Base-by-base conservation (phyloP, 345 rosid species). In the Syzygium grande region DNA sequence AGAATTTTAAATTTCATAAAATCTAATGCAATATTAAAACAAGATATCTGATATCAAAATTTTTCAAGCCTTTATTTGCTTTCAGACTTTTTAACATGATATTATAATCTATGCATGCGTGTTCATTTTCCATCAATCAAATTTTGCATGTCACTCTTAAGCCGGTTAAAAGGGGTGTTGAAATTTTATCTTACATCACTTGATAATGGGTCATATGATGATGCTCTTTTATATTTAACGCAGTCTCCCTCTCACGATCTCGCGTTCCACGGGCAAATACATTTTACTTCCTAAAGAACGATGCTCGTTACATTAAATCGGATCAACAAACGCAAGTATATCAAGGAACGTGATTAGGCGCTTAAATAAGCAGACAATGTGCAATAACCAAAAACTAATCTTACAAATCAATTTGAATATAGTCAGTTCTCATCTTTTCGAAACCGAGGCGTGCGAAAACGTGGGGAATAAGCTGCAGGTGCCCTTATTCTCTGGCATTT, bases 21-120 rank as follows among this genome's bases (percentile, higher is more conserved):
- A 25, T 58, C 0, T 58, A 15, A 11, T 5, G 0, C 4, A 0
- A 58, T 5, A 58, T 11, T 4, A 1, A 11, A 25, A 0, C 5
- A 9, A 58, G 2, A 25, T 0, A 0, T 25, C 0, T 4, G 0
- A 25, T 58, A 4, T 25, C 6, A 16, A 0, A 15, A 2, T 8
- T 30, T 16, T 65, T 3, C 5, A 7, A 3, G 2, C 1, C 11
- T 2, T 3, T 30, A 30, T 30, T 30, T 65, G 2, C 5, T 1
- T 30, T 65, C 1, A 8, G 13, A 65, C 11, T 15, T 29, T 1
- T 1, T 58, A 10, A 10, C 6, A 4, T 0, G 14, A 43, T 43
- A 43, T 43, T 1, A 6, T 43, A 43, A 6, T 1, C 46, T 6
- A 43, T 5, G 7, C 6, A 43, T 5, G 46, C 46, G 46, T 7